Base-by-base conservation (phyloP, 176 grass and related monocot genomes). In the Oryza rufipogon region DNA sequence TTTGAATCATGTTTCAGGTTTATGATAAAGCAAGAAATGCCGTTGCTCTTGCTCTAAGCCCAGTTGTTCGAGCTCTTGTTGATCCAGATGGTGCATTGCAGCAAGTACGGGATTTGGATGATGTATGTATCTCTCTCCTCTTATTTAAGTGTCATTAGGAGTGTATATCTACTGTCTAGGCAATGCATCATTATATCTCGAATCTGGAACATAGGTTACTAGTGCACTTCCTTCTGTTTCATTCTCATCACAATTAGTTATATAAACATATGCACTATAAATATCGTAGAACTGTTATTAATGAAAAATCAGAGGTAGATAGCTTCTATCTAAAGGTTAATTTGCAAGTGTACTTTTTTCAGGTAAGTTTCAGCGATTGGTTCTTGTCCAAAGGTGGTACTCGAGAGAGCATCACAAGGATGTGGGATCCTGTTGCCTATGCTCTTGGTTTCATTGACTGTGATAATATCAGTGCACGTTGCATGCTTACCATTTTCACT, bases 381-480 rank as follows among this genome's bases (percentile, higher is more conserved):
- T 98, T 98, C 83, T 82, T 98, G 78, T 95, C 93, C n/a, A 98
- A 90, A 95, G 96, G 96, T 51, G 96, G 96, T 84, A 92, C 87
- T 76, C 89, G 96, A 19, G 80, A 73, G 72, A 98, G 96, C 83
- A 98, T 98, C 41, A 82, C 68, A 47, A 93, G 91, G 88, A 89
- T 98, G 91, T 98, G 96, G 96, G 96, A 98, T 91, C 96, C 96
- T 63, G 96, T 98, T 93, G 96, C 96, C 77, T 98, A 95, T 52
- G 96, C 96, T 82, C 80, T 98, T 76, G 96, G 96, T 81, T 98
- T 98, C 83, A 98, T 98, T 67, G 93, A 98, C 85, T 98, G 96
- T 83, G 96, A 98, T 85, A 98, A 98, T 89, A 98, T 98, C 66
- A 98, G 96, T 93, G 96, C 96, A 26, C 88, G 96, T 66, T 98